A percentile compares a stretch with the other conserved stretches of the same genome.
Evolutionary conservation across 805 yeast species (phyloP).

Genomic region (Jamesozyma jinghongensis): DNA sequence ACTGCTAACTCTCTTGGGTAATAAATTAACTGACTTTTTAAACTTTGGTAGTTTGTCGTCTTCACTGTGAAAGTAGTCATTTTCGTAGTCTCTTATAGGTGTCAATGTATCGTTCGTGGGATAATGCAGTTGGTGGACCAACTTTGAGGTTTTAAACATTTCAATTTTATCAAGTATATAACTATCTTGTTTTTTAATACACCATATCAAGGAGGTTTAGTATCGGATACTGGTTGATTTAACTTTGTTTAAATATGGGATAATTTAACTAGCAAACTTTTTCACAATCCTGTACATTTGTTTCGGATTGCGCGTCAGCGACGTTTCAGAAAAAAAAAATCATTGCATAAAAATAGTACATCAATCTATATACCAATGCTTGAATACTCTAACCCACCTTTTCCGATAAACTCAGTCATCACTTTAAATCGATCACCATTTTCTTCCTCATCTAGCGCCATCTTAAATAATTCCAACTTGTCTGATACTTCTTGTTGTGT

Average conservation of each 20-base stretch:
- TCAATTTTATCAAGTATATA: neutral
- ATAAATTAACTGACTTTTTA: neutral
- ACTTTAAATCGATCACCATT: constrained; percentile 59
- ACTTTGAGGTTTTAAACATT: constrained; percentile 25
- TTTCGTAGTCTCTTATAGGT: constrained; percentile 26
- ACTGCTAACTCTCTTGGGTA: neutral
- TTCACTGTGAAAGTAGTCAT: constrained; percentile 23
- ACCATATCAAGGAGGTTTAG: too few relatives aligned
- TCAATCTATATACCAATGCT: constrained; percentile 4
- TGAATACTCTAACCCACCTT: constrained; percentile 66
- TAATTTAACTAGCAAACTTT: too few relatives aligned
- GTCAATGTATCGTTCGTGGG: constrained; percentile 22
- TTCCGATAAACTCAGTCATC: constrained; percentile 73
- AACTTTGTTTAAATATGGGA: too few relatives aligned
- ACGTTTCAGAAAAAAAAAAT: neutral
- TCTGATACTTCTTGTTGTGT: constrained; percentile 56
- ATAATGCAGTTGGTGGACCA: constrained; percentile 17
- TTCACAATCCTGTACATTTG: too few relatives aligned
- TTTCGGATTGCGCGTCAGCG: neutral
- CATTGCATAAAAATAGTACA: too few relatives aligned
- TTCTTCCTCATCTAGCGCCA: constrained; percentile 41
- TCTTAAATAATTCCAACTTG: constrained; percentile 53
- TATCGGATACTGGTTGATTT: too few relatives aligned
- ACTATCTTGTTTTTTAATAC: too few relatives aligned
- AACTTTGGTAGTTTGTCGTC: constrained; percentile 19